Conservation (phyloP, 1,139 yeast genomes). For the Candida anutae region DNA sequence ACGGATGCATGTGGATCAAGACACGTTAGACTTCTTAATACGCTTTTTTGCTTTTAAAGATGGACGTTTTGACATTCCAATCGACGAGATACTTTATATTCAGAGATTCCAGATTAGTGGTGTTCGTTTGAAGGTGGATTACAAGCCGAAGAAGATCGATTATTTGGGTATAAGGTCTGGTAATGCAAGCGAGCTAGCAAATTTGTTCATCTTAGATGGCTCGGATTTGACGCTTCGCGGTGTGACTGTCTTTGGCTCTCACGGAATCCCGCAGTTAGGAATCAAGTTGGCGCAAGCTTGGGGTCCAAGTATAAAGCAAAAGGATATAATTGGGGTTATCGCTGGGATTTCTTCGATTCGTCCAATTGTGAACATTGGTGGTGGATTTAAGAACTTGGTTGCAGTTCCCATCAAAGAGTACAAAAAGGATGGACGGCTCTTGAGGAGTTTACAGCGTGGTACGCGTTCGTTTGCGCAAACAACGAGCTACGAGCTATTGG, state of each 20-base stretch:
- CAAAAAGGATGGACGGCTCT: constrained; percentile 59
- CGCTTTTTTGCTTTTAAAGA: constrained; percentile 81
- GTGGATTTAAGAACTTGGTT: constrained; percentile 68
- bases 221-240: constrained; percentile 61
- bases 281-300: constrained; percentile 55
- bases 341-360: constrained; percentile 81
- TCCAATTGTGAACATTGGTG: constrained; percentile 70
- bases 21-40: constrained; percentile 74
- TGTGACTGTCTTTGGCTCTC: constrained; percentile 62
- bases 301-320: constrained; percentile 78
- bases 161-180: constrained; percentile 81
- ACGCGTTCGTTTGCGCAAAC: constrained; percentile 69
- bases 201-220: constrained; percentile 82
- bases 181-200: constrained; percentile 77
- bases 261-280: constrained; percentile 61
- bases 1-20: constrained; percentile 85
- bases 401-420: constrained; percentile 71
- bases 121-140: constrained; percentile 67
- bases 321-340: constrained; percentile 65
- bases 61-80: constrained; percentile 52
- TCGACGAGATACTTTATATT: constrained; percentile 54
- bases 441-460: constrained; percentile 71
- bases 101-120: constrained; percentile 61
- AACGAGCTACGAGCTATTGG: constrained; percentile 74
- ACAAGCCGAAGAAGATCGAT: constrained; percentile 85